Conservation (phyloP, 345 rosid genomes). For the Gossypium longicalyx region DNA sequence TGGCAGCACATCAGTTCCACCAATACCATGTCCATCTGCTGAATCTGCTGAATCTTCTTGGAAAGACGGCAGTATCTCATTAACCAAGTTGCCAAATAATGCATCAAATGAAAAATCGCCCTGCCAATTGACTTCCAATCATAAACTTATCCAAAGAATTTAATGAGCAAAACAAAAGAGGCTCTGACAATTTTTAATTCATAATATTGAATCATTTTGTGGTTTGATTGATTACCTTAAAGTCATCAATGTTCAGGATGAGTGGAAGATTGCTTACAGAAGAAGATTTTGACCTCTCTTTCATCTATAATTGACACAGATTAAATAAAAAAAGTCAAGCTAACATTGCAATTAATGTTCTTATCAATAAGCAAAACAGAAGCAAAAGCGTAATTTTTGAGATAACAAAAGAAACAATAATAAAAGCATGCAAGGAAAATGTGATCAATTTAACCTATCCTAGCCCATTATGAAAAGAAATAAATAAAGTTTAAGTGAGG, state of each 20-base stretch:
- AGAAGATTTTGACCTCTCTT: slow-evolving; percentile 48
- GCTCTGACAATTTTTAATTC: slow-evolving; percentile 9
- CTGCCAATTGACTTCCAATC: slow-evolving; percentile 32
- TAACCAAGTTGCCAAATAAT: slow-evolving; percentile 85
- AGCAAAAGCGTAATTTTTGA: neutral
- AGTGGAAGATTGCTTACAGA: slow-evolving; percentile 59
- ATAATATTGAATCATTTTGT: neutral
- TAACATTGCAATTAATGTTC: neutral
- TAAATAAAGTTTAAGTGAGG: neutral
- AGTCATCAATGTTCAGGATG: slow-evolving; percentile 85
- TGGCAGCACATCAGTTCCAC: slow-evolving; percentile 54
- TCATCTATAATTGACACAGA: slow-evolving; percentile 47
- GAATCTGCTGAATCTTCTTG: slow-evolving; percentile 76
- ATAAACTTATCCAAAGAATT: neutral
- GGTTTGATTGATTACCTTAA: slow-evolving; percentile 58
- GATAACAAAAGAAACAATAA: neutral
- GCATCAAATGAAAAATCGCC: slow-evolving; percentile 99
- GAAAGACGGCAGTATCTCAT: slow-evolving; percentile 74
- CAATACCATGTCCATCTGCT: slow-evolving; percentile 53
- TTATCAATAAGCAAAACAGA: neutral
- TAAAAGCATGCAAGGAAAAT: neutral
- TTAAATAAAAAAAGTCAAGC: slow-evolving; percentile 10
- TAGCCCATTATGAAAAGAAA: neutral
- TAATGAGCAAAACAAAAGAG: slow-evolving; percentile 8
- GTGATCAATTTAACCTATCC: neutral